A percentile compares a stretch with the other conserved stretches of the same genome.
Conservation (phyloP, 495 filamentous ascomycete genomes). For the Aspergillus leporis region DNA sequence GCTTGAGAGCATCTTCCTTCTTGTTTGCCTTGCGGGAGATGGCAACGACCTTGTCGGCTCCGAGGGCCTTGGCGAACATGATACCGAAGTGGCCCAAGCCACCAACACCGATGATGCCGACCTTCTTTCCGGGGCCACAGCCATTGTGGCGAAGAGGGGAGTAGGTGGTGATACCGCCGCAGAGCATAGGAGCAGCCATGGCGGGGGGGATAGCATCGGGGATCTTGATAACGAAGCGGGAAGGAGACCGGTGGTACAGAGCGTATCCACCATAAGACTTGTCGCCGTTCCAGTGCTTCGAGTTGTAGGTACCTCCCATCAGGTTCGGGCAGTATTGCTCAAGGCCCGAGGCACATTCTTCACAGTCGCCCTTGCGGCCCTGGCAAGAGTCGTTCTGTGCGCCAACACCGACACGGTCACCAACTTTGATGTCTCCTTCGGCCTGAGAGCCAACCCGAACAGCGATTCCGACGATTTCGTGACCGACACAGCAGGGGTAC, state of each 20-base stretch:
- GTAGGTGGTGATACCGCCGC: slow-evolving; percentile 72
- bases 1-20: slow-evolving; percentile 60
- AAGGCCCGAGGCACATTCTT: slow-evolving; percentile 55
- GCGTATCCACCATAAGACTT: slow-evolving; percentile 65
- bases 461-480: slow-evolving; percentile 73
- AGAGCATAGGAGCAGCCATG: slow-evolving; percentile 72
- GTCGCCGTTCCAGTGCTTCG: slow-evolving; percentile 35
- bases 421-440: slow-evolving; percentile 58
- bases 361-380: slow-evolving; percentile 51
- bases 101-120: slow-evolving; percentile 75
- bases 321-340: slow-evolving; percentile 61
- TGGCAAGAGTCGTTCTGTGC: slow-evolving; percentile 68
- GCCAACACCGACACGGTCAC: slow-evolving; percentile 79
- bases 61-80: slow-evolving; percentile 57
- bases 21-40: slow-evolving; percentile 67
- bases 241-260: slow-evolving; percentile 62
- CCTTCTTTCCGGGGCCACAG: slow-evolving; percentile 68
- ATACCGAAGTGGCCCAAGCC: slow-evolving; percentile 67
- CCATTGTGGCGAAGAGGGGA: slow-evolving; percentile 65
- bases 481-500: slow-evolving; percentile 68
- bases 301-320: slow-evolving; percentile 36
- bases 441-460: slow-evolving; percentile 67
- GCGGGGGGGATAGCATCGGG: slow-evolving; percentile 53
- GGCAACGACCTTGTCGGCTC: slow-evolving; percentile 66
- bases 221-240: slow-evolving; percentile 70